Evolutionary conservation across 1,284 basidiomycete genomes (phyloP).

Genomic region (Apiotrichum montevideense): DNA sequence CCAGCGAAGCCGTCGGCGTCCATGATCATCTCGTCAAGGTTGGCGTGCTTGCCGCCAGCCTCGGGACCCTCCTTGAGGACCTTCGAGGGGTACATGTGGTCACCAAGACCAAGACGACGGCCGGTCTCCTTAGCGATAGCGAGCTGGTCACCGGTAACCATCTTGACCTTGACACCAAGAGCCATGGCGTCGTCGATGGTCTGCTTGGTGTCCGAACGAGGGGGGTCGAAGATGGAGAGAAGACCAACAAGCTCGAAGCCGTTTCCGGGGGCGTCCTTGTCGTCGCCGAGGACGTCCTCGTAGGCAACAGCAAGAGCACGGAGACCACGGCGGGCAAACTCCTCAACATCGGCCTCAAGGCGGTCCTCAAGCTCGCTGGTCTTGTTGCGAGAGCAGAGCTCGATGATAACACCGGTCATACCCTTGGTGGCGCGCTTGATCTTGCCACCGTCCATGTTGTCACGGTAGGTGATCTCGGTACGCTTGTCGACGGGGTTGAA

Average conservation of each 20-base stretch:
- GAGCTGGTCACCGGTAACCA: conserved; percentile 99
- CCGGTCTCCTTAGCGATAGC: conserved; percentile 99
- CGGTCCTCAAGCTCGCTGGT: conserved; percentile 81
- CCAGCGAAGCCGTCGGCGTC: conserved; percentile 67
- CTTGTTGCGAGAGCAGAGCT: conserved; percentile 93
- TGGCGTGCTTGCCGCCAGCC: conserved; percentile 64
- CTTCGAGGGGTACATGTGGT: conserved; percentile 96
- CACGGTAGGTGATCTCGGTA: conserved; percentile 95
- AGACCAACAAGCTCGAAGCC: conserved; percentile 97
- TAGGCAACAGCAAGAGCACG: conserved; percentile 94
- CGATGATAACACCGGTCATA: conserved; percentile 95
- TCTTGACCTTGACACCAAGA: conserved; percentile 97
- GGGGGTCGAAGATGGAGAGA: conserved; percentile 95
- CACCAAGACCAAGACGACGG: conserved; percentile 89
- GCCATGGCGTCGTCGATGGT: conserved; percentile 94
- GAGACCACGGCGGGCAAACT: conserved; percentile 91
- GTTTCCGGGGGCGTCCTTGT: conserved; percentile 58
- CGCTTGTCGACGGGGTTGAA: conserved; percentile 99
- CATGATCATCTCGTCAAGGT: conserved; percentile 84
- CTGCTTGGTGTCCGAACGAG: conserved; percentile 96
- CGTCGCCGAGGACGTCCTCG: conserved; percentile 78
- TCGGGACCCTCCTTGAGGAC: conserved; percentile 88
- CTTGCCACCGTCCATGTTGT: conserved; percentile 77
- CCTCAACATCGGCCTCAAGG: conserved; percentile 91
- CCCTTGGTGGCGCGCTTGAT: conserved; percentile 98